Base-by-base conservation (phyloP, 139 green algal genomes). In the Desmodesmus armatus region DNA sequence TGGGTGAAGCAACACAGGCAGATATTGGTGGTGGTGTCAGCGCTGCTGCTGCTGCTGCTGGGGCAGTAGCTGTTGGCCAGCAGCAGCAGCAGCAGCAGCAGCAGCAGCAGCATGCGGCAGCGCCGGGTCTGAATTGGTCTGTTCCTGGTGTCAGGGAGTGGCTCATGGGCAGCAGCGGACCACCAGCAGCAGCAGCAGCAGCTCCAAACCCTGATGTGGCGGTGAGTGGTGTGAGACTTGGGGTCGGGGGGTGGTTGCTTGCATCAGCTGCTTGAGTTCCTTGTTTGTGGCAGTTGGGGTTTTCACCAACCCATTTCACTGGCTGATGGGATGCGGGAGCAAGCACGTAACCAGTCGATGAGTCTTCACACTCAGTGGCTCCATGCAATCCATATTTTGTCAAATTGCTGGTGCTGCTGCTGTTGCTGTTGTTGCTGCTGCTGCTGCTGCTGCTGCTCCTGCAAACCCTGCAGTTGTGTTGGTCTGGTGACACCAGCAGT, bases 111-210 rank as follows among this genome's bases (percentile, higher is more conserved):
- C 53, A 29, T 44, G 76, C 55, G 23, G 76, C n/a, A n/a, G n/a
- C n/a, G n/a, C n/a, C n/a, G n/a, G n/a, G 71, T 39, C 55, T 82
- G 9, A 55, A 55, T 44, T 82, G 76, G 76, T 40, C 55, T 49
- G 76, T 82, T 11, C 76, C 76, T 35, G 76, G 76, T 47, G 76
- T 82, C 21, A 19, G 53, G 13, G 76, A 82, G 27, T 82, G 76
- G 76, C 55, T 82, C 55, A 19, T 82, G 76, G 55, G 76, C n/a
- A 1, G 55, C 47, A n/a, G n/a, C n/a, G n/a, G n/a, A n/a, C n/a
- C n/a, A 39, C 76, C n/a, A 82, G 47, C 63, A 27, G 37, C 76
- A 21, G 73, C 27, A 51, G 37, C 29, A 0, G 41, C 13, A 37
- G 17, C 11, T n/a, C 4, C 21, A 31, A 41, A 35, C 65, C 41